These are phyloP conservation scores for Exutisphaerella laricina DNA, from an alignment of 2,329 filamentous ascomycete genomes.

Conservation along the genomic window DNA sequence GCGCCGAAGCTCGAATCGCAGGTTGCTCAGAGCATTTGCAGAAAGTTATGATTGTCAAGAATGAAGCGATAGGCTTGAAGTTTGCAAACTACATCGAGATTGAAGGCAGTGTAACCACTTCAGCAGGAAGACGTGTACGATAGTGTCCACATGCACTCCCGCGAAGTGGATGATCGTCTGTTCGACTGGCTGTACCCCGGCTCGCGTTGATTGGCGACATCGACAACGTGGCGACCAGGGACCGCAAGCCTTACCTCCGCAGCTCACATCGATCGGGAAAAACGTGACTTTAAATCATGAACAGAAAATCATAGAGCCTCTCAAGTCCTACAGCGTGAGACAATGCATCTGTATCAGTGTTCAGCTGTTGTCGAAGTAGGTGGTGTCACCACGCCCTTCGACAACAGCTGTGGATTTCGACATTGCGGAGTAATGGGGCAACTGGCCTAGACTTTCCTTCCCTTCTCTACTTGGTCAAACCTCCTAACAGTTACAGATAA, in stretches of 20 bases:
- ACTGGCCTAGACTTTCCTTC: not conserved
- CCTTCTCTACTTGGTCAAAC: not conserved
- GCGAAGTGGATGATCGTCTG: not conserved
- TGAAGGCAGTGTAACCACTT: not conserved
- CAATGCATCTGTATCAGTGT: no score
- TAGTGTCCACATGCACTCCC: no score
- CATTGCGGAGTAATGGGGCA: not conserved
- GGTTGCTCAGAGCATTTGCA: constrained; percentile 1
- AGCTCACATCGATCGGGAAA: no score
- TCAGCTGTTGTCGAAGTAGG: no score
- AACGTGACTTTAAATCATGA: no score
- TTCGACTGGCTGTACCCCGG: no score
- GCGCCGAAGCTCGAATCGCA: constrained; percentile 3
- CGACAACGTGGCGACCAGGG: not conserved
- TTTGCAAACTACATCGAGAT: constrained; percentile 1
- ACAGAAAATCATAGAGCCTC: no score
- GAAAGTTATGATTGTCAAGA: not conserved
- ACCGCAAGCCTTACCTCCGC: not conserved
- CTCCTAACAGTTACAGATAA: no score
- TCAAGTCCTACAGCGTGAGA: no score
- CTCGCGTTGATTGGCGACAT: no score
- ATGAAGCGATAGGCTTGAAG: not conserved
- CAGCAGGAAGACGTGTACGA: not conserved
- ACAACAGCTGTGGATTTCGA: constrained; percentile 1
- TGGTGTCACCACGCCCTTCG: not conserved